Evolutionary conservation across 495 filamentous ascomycete genomes (phyloP).

Genomic region (Hyaloscypha hepaticicola): DNA sequence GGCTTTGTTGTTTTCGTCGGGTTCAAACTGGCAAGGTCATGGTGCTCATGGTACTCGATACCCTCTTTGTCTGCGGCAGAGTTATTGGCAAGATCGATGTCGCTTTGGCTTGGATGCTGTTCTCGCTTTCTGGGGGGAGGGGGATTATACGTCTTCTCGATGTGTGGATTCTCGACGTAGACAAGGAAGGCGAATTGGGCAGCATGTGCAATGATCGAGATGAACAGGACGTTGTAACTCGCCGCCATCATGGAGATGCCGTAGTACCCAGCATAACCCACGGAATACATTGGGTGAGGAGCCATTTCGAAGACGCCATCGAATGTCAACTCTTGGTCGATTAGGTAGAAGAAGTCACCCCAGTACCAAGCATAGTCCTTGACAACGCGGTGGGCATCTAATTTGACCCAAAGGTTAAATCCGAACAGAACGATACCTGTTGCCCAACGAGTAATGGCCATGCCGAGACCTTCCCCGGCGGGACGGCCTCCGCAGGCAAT

Average conservation of each 20-base stretch:
- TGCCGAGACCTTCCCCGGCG: constrained; percentile 61
- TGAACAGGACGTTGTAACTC: constrained; percentile 94
- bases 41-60: constrained; percentile 23
- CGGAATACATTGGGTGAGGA: constrained; percentile 98
- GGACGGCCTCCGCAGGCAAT: constrained; percentile 81
- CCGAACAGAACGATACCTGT: constrained; percentile 75
- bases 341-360: constrained; percentile 99
- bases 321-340: constrained; percentile 96
- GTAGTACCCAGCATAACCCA: constrained; percentile 97
- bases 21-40: background rate
- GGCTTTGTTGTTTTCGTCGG: constrained; percentile 41
- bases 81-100: constrained; percentile 38
- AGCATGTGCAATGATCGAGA: constrained; percentile 92
- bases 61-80: constrained; percentile 42
- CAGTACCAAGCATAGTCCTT: constrained; percentile 99
- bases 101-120: constrained; percentile 39
- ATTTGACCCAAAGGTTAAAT: constrained; percentile 98
- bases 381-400: constrained; percentile 97
- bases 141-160: constrained; percentile 96
- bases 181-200: constrained; percentile 91
- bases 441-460: constrained; percentile 76
- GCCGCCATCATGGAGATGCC: constrained; percentile 98
- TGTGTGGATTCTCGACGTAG: constrained; percentile 92
- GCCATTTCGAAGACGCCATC: constrained; percentile 99
- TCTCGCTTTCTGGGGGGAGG: constrained; percentile 69